A percentile compares a stretch with the other conserved stretches of the same genome.
Conservation (phyloP, 495 filamentous ascomycete species). For the Trichodelitschia bisporula region DNA sequence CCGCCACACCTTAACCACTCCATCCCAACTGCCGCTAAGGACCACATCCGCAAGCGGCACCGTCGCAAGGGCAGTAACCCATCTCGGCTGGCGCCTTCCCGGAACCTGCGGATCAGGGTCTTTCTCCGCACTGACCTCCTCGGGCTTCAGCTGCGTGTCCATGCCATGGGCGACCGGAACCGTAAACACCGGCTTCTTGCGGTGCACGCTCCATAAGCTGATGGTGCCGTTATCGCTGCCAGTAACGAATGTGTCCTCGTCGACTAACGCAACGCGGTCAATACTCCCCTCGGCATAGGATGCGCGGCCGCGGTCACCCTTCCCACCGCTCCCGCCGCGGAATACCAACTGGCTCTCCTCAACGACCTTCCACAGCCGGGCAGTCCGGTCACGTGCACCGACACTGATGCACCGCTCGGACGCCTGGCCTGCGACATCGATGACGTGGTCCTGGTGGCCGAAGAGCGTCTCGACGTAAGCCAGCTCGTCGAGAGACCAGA, state of each 20-base stretch:
- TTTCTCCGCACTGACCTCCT: conserved; percentile 45
- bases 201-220: conserved; percentile 70
- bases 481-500: conserved; percentile 42
- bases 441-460: conserved; percentile 78
- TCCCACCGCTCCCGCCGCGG: conserved; percentile 40
- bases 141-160: conserved; percentile 34
- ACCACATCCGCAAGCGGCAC: conserved; percentile 75
- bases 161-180: conserved; percentile 63
- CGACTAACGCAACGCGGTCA: conserved; percentile 70
- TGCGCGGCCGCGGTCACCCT: conserved; percentile 17
- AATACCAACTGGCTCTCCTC: conserved; percentile 92
- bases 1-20: conserved; percentile 60
- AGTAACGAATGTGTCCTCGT: conserved; percentile 76
- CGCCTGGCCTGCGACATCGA: conserved; percentile 48
- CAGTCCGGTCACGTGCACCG: conserved; percentile 73
- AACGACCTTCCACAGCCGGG: conserved; percentile 88
- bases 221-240: conserved; percentile 74
- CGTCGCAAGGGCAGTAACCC: conserved; percentile 71
- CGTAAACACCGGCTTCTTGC: conserved; percentile 83
- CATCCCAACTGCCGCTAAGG: conserved; percentile 85
- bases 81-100: conserved; percentile 35
- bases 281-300: conserved; percentile 58
- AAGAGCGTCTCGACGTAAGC: conserved; percentile 91
- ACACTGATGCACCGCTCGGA: conserved; percentile 70
- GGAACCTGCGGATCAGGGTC: conserved; percentile 24